These are phyloP conservation scores for Ambispora gerdemannii DNA, from an alignment of 192 early-diverging fungal genomes.

Conservation along the genomic window DNA sequence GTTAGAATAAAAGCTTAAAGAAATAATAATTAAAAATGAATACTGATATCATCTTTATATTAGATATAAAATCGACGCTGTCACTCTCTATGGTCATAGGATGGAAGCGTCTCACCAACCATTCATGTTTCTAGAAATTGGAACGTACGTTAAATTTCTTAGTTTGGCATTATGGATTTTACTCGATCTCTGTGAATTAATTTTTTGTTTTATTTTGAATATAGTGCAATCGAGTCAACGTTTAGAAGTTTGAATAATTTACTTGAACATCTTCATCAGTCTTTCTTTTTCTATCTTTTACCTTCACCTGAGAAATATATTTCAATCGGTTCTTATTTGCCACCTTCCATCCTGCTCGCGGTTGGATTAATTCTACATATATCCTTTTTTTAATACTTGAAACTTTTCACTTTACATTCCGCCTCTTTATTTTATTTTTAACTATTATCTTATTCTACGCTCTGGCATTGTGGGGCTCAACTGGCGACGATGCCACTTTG, in stretches of 20 bases:
- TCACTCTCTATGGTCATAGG: constrained; percentile 58
- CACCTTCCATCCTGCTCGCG: constrained; percentile 75
- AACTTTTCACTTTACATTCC: constrained; percentile 35
- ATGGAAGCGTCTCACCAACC: constrained; percentile 35
- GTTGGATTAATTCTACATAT: constrained; percentile 69
- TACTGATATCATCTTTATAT: background rate
- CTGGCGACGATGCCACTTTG: constrained; percentile 11
- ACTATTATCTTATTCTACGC: constrained; percentile 34
- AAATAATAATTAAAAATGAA: background rate
- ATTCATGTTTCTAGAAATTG: constrained; percentile 50
- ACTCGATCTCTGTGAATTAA: background rate
- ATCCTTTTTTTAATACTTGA: constrained; percentile 51
- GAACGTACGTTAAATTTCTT: constrained; percentile 40
- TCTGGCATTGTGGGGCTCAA: constrained; percentile 22
- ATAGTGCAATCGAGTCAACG: constrained; percentile 73
- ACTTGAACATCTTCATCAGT: constrained; percentile 91
- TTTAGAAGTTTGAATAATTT: constrained; percentile 87
- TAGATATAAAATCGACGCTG: constrained; percentile 76
- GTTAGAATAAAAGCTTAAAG: constrained; percentile 35
- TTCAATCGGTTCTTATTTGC: constrained; percentile 87
- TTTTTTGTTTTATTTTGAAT: constrained; percentile 6
- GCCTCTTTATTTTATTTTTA: constrained; percentile 39
- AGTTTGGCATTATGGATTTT: too few relatives aligned
- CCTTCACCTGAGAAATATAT: constrained; percentile 74
- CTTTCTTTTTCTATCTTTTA: constrained; percentile 96